Evolutionary conservation across 176 grass and related monocot species (phyloP).

Genomic region (Avena eriantha): DNA sequence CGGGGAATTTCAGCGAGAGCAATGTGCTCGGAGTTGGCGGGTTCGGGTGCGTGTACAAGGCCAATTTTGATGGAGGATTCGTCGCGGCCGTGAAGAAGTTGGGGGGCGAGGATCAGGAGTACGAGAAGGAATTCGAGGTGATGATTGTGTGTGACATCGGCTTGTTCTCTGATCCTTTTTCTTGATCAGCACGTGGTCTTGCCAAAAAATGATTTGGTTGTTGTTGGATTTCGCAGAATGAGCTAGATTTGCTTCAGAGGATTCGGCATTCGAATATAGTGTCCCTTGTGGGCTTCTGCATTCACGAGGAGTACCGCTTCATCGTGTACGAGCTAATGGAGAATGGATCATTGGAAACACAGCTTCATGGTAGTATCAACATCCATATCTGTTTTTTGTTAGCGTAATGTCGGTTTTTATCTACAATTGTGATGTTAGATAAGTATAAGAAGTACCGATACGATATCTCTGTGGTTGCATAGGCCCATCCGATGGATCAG

Average conservation of each 20-base stretch:
- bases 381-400: background rate
- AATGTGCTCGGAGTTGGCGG: constrained; percentile 84
- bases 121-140: constrained; percentile 91
- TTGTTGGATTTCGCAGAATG: constrained; percentile 67
- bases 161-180: background rate
- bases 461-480: constrained; percentile 20
- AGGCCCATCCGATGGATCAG: constrained; percentile 87
- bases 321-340: constrained; percentile 93
- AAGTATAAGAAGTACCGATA: constrained; percentile 5
- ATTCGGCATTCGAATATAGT: constrained; percentile 94
- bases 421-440: background rate
- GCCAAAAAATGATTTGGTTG: constrained; percentile 16
- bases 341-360: constrained; percentile 83
- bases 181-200: constrained; percentile 1
- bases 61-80: constrained; percentile 70
- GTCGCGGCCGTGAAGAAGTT: constrained; percentile 76
- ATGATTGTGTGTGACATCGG: background rate
- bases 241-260: constrained; percentile 76
- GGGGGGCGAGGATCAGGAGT: constrained; percentile 42
- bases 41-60: constrained; percentile 82
- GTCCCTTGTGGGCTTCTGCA: constrained; percentile 84
- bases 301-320: constrained; percentile 65
- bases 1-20: constrained; percentile 73
- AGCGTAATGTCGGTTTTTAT: background rate
- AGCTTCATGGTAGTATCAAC: constrained; percentile 72